phyloP scores from a whole-genome alignment of 495 filamentous ascomycete genomes.

The Daldinia childiae region DNA sequence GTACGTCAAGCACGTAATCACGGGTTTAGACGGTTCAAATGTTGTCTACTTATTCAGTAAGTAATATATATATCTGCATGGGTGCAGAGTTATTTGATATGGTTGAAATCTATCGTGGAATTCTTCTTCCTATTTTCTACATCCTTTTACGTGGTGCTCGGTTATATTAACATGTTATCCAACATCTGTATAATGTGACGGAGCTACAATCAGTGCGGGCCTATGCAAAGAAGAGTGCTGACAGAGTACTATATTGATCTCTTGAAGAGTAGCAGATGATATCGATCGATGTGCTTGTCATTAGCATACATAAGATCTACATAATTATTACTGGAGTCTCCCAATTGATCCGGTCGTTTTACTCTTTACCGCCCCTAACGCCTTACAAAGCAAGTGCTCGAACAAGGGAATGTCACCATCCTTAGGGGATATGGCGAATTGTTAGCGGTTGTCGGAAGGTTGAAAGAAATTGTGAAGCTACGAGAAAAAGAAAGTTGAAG shows the following conservation, averaged over 20 bases:
- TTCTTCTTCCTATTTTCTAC: too few species aligned
- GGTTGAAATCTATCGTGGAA: too few species aligned
- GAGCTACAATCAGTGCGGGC: background rate
- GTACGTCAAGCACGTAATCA: background rate
- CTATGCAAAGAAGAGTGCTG: background rate
- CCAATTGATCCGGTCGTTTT: background rate
- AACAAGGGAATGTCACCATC: constrained; percentile 29
- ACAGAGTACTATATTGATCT: background rate
- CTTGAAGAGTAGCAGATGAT: background rate
- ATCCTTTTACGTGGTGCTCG: background rate
- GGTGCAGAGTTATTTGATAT: too few species aligned
- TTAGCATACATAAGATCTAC: background rate
- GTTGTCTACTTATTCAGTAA: background rate
- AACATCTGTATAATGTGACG: background rate
- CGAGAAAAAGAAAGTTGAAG: constrained; percentile 10
- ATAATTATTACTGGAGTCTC: too few species aligned
- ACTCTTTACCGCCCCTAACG: background rate
- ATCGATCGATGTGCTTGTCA: background rate
- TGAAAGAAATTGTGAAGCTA: background rate
- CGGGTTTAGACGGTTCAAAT: background rate
- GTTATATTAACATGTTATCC: background rate
- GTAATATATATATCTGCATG: background rate
- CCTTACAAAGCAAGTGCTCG: background rate
- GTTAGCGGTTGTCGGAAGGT: constrained; percentile 35
- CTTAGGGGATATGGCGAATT: constrained; percentile 22